A percentile compares a stretch with the other conserved stretches of the same genome.
These are phyloP conservation scores for Phylloporus scabripes DNA, from an alignment of 768 basidiomycete genomes.

Conservation along the genomic window DNA sequence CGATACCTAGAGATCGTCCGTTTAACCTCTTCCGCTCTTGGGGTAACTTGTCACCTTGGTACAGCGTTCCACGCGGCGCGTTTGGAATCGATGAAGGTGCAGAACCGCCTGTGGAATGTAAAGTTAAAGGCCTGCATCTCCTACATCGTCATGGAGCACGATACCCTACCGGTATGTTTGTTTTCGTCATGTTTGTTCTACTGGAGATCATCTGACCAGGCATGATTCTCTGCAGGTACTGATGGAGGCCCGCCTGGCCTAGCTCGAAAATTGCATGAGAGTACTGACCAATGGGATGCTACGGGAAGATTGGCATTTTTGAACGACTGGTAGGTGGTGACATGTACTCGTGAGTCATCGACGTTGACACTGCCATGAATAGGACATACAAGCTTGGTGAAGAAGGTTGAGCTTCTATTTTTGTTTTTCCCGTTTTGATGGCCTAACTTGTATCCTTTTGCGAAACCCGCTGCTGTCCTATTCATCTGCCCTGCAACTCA, in stretches of 20 bases:
- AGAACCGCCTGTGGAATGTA: conserved; percentile 63
- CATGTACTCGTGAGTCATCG: conserved; percentile 1
- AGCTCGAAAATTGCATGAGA: conserved; percentile 48
- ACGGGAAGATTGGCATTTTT: conserved; percentile 66
- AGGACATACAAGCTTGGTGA: conserved; percentile 90
- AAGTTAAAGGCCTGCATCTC: conserved; percentile 68
- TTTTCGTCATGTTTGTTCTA: not conserved
- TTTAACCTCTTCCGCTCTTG: conserved; percentile 73
- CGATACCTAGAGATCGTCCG: conserved; percentile 21
- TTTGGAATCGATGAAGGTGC: conserved; percentile 74
- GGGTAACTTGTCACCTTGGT: conserved; percentile 88
- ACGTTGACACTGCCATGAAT: not conserved
- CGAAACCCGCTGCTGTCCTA: not conserved
- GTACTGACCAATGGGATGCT: conserved; percentile 56
- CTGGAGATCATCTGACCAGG: not conserved
- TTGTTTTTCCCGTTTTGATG: not conserved
- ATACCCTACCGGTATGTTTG: conserved; percentile 58
- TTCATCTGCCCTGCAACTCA: not conserved
- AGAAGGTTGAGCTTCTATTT: conserved; percentile 47
- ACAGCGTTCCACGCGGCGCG: conserved; percentile 54
- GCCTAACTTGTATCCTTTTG: conserved; percentile 1
- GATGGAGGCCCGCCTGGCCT: conserved; percentile 62
- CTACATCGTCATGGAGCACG: conserved; percentile 81
- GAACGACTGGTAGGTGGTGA: conserved; percentile 62
- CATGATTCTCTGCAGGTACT: conserved; percentile 34